Conservation (phyloP, 345 rosid species). For the Eucalyptus guilfoylei region DNA sequence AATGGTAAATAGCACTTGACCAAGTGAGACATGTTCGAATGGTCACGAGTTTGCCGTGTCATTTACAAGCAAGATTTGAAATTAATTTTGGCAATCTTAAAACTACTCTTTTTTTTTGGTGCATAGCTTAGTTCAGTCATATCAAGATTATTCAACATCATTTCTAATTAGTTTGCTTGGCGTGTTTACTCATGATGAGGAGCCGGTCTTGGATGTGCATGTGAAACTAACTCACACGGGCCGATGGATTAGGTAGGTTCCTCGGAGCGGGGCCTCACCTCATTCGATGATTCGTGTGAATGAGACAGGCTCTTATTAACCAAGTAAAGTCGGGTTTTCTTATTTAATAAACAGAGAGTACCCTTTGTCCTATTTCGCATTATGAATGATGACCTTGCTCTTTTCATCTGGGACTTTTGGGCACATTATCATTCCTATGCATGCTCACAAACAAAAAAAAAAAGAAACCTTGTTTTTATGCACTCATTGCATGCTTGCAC, state of each 20-base stretch:
- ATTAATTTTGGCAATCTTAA: not conserved
- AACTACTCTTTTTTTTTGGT: not conserved
- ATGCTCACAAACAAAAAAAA: too few relatives aligned
- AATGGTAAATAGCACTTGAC: not conserved
- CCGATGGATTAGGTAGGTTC: not conserved
- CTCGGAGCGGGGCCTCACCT: not conserved
- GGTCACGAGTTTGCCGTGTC: accelerated
- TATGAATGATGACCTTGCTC: not conserved
- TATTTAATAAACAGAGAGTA: not conserved
- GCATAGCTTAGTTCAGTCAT: not conserved
- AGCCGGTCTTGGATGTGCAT: not conserved
- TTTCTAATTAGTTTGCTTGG: not conserved
- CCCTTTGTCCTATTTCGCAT: not conserved
- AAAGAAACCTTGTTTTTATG: too few relatives aligned
- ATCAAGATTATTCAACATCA: not conserved
- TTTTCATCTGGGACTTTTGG: not conserved
- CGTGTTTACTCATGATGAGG: not conserved
- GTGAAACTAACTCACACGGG: not conserved
- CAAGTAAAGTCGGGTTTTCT: not conserved
- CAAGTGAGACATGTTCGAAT: not conserved
- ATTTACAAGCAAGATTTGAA: not conserved
- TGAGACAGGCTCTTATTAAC: not conserved
- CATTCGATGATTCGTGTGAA: not conserved
- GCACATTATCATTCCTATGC: not conserved
- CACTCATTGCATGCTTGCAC: too few relatives aligned